phyloP scores from a whole-genome alignment of 1,139 yeast species.

The Komagataea norvegica region DNA sequence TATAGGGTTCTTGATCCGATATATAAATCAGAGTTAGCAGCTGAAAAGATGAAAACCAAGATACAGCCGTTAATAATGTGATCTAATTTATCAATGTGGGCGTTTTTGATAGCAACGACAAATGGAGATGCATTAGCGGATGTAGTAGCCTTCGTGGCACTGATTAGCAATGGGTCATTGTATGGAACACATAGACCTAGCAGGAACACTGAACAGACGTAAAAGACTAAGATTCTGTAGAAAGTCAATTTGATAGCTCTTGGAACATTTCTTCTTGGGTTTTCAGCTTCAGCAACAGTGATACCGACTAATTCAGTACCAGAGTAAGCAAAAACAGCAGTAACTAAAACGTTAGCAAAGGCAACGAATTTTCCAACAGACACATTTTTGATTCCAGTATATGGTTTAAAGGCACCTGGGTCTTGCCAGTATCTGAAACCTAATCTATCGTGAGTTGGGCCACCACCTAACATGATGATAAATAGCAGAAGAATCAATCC shows the following conservation, averaged over 20 bases:
- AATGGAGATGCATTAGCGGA: slow-evolving; percentile 77
- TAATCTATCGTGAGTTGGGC: slow-evolving; percentile 47
- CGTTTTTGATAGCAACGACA: slow-evolving; percentile 53
- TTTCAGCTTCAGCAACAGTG: slow-evolving; percentile 69
- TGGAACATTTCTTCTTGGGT: slow-evolving; percentile 70
- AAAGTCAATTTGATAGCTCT: slow-evolving; percentile 70
- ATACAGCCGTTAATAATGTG: slow-evolving; percentile 65
- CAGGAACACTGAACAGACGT: slow-evolving; percentile 57
- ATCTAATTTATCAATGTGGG: slow-evolving; percentile 55
- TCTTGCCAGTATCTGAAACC: slow-evolving; percentile 59
- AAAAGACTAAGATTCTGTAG: slow-evolving; percentile 68
- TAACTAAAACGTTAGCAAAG: slow-evolving; percentile 60
- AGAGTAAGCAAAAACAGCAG: slow-evolving; percentile 69
- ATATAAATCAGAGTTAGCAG: slow-evolving; percentile 67
- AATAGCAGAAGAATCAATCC: slow-evolving; percentile 63
- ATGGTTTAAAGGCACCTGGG: slow-evolving; percentile 57
- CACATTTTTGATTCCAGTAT: slow-evolving; percentile 50
- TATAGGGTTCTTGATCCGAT: slow-evolving; percentile 64
- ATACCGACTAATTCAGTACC: slow-evolving; percentile 72
- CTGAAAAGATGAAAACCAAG: slow-evolving; percentile 61
- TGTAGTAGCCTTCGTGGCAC: slow-evolving; percentile 36
- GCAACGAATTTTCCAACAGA: slow-evolving; percentile 54
- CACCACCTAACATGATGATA: slow-evolving; percentile 51
- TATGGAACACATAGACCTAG: slow-evolving; percentile 73
- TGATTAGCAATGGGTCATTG: slow-evolving; percentile 48